Percentiles rank a stretch among this genome's conserved stretches.
These are phyloP conservation scores for Cytospora piceicola DNA, from an alignment of 2,329 filamentous ascomycete genomes.

Conservation along the genomic window DNA sequence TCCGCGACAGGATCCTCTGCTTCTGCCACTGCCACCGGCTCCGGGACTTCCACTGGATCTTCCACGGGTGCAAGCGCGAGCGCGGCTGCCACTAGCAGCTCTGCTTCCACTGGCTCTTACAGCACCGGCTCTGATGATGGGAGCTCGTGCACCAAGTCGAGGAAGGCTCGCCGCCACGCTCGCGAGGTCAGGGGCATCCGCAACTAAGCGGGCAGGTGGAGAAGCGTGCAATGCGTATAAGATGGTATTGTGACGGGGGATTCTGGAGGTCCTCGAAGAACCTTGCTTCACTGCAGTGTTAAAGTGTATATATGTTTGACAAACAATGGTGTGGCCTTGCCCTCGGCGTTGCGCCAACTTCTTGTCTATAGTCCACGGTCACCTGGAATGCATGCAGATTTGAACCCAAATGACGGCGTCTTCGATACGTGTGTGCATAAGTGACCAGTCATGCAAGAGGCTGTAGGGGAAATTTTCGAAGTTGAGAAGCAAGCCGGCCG, in stretches of 20 bases:
- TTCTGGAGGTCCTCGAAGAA: background rate
- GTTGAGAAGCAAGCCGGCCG: background rate
- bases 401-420: background rate
- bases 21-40: constrained; percentile 32
- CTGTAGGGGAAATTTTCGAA: background rate
- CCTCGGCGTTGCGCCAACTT: constrained; percentile 12
- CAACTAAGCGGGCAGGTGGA: constrained; percentile 2
- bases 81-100: constrained; percentile 25
- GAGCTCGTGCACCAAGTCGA: constrained; percentile 14
- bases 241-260: constrained; percentile 1
- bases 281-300: constrained; percentile 16
- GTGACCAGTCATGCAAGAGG: background rate
- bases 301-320: constrained; percentile 21
- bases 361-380: constrained; percentile 11
- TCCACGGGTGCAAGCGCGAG: constrained; percentile 11
- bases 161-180: constrained; percentile 25
- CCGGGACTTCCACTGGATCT: constrained; percentile 26
- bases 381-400: constrained; percentile 13
- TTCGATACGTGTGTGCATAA: background rate
- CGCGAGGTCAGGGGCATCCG: constrained; percentile 15
- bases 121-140: constrained; percentile 8
- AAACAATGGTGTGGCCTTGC: constrained; percentile 11
- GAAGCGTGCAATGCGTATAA: background rate
- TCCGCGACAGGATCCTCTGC: constrained; percentile 32
- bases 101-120: constrained; percentile 20